These are phyloP conservation scores for Thelonectria discophora DNA, from an alignment of 2,329 filamentous ascomycete species.

Conservation along the genomic window DNA sequence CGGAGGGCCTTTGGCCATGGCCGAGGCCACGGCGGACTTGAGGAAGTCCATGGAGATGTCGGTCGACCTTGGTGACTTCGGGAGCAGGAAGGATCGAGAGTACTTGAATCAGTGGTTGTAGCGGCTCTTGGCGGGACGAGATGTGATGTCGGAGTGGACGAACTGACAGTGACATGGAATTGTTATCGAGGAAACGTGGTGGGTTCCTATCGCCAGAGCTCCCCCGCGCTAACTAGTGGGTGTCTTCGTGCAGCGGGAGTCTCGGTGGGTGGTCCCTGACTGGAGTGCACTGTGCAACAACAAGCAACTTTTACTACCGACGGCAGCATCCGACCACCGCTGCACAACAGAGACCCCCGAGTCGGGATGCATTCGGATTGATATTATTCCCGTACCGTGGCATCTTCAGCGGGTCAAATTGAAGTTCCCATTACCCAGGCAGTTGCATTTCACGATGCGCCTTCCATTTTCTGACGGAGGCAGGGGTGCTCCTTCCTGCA, in stretches of 20 bases:
- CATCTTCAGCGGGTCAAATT: conserved; percentile 7
- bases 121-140: conserved; percentile 3
- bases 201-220: conserved; percentile 31
- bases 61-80: not conserved
- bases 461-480: not conserved
- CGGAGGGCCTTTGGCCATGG: conserved; percentile 92
- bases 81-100: not conserved
- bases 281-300: not conserved
- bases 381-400: conserved; percentile 23
- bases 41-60: conserved; percentile 84
- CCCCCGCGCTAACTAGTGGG: conserved; percentile 39
- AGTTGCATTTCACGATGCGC: not conserved
- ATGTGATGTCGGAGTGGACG: conserved; percentile 6
- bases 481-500: not conserved
- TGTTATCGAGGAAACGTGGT: conserved; percentile 39
- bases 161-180: conserved; percentile 1
- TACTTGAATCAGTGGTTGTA: not conserved
- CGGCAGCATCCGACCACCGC: too few species aligned
- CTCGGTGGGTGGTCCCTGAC: not conserved
- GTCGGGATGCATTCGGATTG: conserved; percentile 8
- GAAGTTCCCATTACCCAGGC: not conserved
- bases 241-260: too few species aligned
- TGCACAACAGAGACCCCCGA: not conserved
- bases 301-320: not conserved
- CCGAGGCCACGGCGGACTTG: conserved; percentile 96